These are phyloP conservation scores for Scheffersomyces lignicola DNA, from an alignment of 1,139 yeast genomes.

Conservation along the genomic window DNA sequence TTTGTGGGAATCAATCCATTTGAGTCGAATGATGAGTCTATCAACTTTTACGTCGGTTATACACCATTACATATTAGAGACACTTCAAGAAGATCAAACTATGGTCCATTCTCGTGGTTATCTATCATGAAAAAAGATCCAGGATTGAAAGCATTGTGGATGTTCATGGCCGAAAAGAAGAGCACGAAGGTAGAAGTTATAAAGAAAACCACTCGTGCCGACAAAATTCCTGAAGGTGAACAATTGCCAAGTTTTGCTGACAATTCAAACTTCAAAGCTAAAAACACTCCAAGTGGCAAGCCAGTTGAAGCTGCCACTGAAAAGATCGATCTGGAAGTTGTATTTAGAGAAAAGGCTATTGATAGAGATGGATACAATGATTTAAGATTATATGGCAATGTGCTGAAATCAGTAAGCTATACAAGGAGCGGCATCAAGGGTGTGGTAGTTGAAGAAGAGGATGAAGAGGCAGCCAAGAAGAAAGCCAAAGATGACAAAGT, in stretches of 20 bases:
- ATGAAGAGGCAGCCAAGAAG: constrained; percentile 6
- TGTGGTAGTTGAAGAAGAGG: background rate
- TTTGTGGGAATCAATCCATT: constrained; percentile 30
- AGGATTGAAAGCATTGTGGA: constrained; percentile 22
- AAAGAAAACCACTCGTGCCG: constrained; percentile 3
- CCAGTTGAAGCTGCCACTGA: background rate
- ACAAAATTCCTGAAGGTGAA: constrained; percentile 15
- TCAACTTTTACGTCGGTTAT: constrained; percentile 36
- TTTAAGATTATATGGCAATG: constrained; percentile 22
- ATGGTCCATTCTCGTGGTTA: constrained; percentile 44
- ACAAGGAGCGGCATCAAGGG: constrained; percentile 3
- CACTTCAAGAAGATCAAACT: constrained; percentile 25
- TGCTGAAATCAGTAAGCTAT: constrained; percentile 12
- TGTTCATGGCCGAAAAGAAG: constrained; percentile 6
- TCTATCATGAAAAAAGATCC: constrained; percentile 37
- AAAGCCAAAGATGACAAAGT: constrained; percentile 15
- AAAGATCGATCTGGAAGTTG: constrained; percentile 14
- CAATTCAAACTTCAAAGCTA: background rate
- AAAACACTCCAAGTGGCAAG: constrained; percentile 1
- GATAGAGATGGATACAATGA: constrained; percentile 32
- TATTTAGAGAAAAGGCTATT: constrained; percentile 25
- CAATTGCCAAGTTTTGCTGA: constrained; percentile 3
- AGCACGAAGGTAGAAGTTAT: background rate
- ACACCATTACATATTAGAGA: constrained; percentile 25
- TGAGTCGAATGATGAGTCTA: constrained; percentile 21